Base-by-base conservation (phyloP, 2,329 filamentous ascomycete genomes). In the Trichoderma polysporum region DNA sequence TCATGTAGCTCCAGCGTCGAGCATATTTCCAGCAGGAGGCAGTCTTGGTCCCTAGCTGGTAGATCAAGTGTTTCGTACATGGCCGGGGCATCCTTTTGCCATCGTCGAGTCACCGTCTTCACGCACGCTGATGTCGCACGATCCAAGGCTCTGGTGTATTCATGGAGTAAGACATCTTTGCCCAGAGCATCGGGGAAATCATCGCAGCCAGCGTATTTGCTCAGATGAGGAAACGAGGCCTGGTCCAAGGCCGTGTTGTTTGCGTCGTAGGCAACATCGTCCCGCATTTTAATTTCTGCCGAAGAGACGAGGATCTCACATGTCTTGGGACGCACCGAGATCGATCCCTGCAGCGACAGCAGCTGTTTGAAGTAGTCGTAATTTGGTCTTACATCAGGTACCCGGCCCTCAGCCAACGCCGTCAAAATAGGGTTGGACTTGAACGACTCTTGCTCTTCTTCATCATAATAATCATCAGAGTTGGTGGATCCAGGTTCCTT, bases 391-490 rank as follows among this genome's bases (percentile, higher is more conserved):
- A 88, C 85, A 31, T 85, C 83, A 1, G 86, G 86, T 45, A 88
- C 80, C 31, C 83, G 80, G 25, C 82, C 82, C 71, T 88, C 83
- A 9, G 86, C 83, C 37, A 90, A 81, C 9, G 88, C 87, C 66
- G 83, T 84, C 68, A 90, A 79, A n/a, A 89, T 86, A 3, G 86
- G 82, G 75, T 90, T 88, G 67, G 86, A 84, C 77, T 89, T 89
- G 80, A 90, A 87, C 8, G 86, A 88, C 73, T 80, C 78, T 66
- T 79, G 78, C 69, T 80, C 78, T 59, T 80, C 78, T 29, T 80
- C 78, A 45, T 80, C 78, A 67, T 79, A 80, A 71, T 78, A 79
- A 69, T 80, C 78, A 27, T 90, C 87, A 69, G 86, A 85, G 77
- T 89, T 89, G 76, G 89, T 87, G 1, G 86, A 88, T 50, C 85